Evolutionary conservation across 2,329 filamentous ascomycete species (phyloP), one percentile per base, ranked within the genome.

Genomic region (Calonectria hongkongensis): DNA sequence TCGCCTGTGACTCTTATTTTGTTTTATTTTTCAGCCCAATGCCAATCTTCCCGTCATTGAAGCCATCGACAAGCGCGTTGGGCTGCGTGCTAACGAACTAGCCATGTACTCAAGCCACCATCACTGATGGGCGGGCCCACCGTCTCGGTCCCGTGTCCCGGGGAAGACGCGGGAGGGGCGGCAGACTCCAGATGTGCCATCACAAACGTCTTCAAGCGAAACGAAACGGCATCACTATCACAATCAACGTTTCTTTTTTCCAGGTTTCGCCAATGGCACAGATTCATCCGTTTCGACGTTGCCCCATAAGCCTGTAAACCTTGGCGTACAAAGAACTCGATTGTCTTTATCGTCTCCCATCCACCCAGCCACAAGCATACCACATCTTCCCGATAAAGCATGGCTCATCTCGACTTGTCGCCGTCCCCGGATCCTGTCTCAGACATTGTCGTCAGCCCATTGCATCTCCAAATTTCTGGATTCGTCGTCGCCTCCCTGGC

Each of bases 61-160:
- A 39, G 36, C 10, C 30, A 58, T 41, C 25, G 54, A 41, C 54
- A 41, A 28, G 54, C 25, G 54, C 28, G 54, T 60, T 60, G 54
- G 54, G 54, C 54, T 27, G 39, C 21, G 45, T 13, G 51, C 51
- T 48, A 36, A 36, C 33, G 7, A 13, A 36, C 33, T 36, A 36
- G 33, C 33, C 10, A 36, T 36, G 33, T 36, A 25, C 9, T 13
- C 54, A 60, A 48, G 30, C 39, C 33, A 60, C 54, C 13, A 25
- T 21, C n/a, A 60, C 21, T 28, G 36, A 60, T 54, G 28, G 36
- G 33, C 54, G 54, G 54, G 54, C 18, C 54, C 54, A 41, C 36
- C 54, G 25, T 18, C 54, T 41, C 54, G 54, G 54, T 60, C 54
- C 54, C 54, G 54, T 58, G 54, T 58, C n/a, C 54, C 54, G 54